phyloP scores from a whole-genome alignment of 2,329 filamentous ascomycete genomes.

The Colletotrichum sp. region DNA sequence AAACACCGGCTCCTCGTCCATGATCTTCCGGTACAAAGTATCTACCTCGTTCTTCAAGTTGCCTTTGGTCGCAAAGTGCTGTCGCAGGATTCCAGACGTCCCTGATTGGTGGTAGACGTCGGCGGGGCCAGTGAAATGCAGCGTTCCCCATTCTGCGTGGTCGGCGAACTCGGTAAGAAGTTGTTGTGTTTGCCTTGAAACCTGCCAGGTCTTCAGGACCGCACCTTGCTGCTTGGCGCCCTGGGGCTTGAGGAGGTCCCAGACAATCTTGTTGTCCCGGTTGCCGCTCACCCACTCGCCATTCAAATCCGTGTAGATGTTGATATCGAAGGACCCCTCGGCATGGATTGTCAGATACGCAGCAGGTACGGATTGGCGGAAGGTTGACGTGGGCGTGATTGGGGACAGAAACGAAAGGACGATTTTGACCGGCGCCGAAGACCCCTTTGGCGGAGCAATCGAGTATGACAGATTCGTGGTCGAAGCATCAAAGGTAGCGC shows the following conservation, averaged over 20 bases:
- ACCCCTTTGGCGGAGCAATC: constrained; percentile 33
- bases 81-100: constrained; percentile 68
- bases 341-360: constrained; percentile 77
- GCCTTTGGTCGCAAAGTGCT: constrained; percentile 72
- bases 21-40: constrained; percentile 69
- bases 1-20: constrained; percentile 82
- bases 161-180: constrained; percentile 78
- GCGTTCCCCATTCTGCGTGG: constrained; percentile 81
- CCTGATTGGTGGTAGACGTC: constrained; percentile 74
- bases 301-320: constrained; percentile 72
- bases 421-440: constrained; percentile 36
- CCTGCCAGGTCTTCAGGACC: constrained; percentile 69
- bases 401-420: constrained; percentile 70
- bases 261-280: constrained; percentile 70
- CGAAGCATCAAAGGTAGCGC: constrained; percentile 52
- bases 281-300: constrained; percentile 85
- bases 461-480: constrained; percentile 55
- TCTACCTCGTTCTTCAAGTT: constrained; percentile 71
- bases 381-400: constrained; percentile 80
- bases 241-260: constrained; percentile 62
- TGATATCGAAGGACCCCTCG: constrained; percentile 67
- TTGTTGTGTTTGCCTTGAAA: constrained; percentile 65
- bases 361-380: constrained; percentile 82
- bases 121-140: constrained; percentile 76
- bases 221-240: constrained; percentile 36